Evolutionary conservation across 768 basidiomycete species (phyloP), one percentile per base, ranked within the genome.

Genomic region (Mycena alexandri): DNA sequence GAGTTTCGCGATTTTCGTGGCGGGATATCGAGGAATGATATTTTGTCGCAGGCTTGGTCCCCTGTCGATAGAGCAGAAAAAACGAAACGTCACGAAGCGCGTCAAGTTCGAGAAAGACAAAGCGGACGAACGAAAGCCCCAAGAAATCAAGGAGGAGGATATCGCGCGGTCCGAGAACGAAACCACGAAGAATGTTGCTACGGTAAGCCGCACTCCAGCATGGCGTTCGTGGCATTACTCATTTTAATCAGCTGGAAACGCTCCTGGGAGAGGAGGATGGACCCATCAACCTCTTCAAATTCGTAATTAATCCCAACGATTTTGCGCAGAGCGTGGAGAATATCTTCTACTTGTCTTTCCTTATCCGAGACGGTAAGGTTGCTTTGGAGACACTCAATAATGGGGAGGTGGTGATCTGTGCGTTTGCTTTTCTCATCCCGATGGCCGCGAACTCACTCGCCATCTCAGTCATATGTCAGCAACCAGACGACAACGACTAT

Each of bases 291-390:
- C 78, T 98, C 33, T 98, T 98, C 82, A 80, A 85, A 67, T 93
- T 98, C 74, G 84, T 98, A 59, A 83, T 98, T 69, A 97, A 99
- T 75, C 98, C 98, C 14, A 79, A 90, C 33, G 90, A 93, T 73
- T 99, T 94, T 75, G 92, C 91, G 0, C 97, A 99, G 75, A 94
- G 93, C 0, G 95, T 99, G 16, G 98, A 99, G 80, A 99, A 99
- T 76, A 83, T 97, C 24, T 99, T 99, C 77, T 96, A 98, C 74
- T 84, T 97, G 2, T 95, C 94, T 0, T 99, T 99, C 80, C 84
- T 98, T 68, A 93, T 98, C 51, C 87, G 93, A 34, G 93, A 96
- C 69, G 95, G 92, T 3, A 87, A 88, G 73, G 93, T 90, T 65
- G 90, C 91, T 13, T 82, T 94, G 33, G 91, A 95, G 70, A 85